Conservation (phyloP, 306 rosid species). For the Cucumis hystrix region DNA sequence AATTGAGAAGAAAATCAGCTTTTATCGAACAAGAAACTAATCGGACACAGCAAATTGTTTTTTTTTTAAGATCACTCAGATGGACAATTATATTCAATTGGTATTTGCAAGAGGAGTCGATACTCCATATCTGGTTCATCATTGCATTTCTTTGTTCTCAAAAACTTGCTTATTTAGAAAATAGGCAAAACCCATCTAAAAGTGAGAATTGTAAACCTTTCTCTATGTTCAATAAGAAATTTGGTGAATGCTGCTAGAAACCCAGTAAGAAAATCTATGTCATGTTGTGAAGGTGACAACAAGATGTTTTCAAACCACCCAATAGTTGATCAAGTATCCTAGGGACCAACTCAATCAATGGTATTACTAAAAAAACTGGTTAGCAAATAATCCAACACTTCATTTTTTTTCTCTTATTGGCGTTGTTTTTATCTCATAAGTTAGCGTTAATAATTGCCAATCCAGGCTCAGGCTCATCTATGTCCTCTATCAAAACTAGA, state of each 20-base stretch:
- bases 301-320: neutral
- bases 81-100: neutral
- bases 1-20: conserved; percentile 16
- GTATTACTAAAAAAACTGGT: neutral
- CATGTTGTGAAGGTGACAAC: neutral
- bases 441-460: neutral
- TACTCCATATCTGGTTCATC: neutral
- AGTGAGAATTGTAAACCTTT: neutral
- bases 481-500: neutral
- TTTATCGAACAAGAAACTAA: neutral
- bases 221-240: neutral
- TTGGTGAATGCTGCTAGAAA: neutral
- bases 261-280: neutral
- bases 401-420: neutral
- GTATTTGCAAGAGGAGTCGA: neutral
- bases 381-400: neutral
- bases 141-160: neutral
- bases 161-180: neutral
- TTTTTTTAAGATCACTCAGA: neutral
- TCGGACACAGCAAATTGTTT: neutral
- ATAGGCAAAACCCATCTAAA: neutral
- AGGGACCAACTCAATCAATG: neutral
- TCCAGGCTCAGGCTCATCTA: neutral
- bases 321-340: neutral
- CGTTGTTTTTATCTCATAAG: neutral